Conservation (phyloP, 2,329 filamentous ascomycete species). For the Neofusicoccum cordaticola region DNA sequence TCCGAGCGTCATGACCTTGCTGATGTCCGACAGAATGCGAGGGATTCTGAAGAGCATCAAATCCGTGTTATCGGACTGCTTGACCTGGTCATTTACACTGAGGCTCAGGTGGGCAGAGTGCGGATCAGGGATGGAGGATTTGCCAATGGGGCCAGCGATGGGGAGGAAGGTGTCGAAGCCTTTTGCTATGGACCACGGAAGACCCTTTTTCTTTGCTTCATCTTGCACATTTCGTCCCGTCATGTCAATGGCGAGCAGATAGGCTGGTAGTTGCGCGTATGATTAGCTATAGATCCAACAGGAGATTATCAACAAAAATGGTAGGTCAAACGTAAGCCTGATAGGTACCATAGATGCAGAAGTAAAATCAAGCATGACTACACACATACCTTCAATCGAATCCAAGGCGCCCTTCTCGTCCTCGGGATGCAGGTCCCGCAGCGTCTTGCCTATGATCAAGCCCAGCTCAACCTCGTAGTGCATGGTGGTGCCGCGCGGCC, state of each 20-base stretch:
- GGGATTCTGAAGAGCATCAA: conserved; percentile 94
- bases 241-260: conserved; percentile 93
- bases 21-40: conserved; percentile 83
- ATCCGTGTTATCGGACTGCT: conserved; percentile 84
- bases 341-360: no score
- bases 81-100: conserved; percentile 73
- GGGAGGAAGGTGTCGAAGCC: conserved; percentile 98
- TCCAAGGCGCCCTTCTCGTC: conserved; percentile 75
- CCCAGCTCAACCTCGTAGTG: conserved; percentile 96
- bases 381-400: conserved; percentile 68
- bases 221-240: conserved; percentile 94
- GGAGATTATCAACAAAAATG: no score
- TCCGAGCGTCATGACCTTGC: conserved; percentile 89
- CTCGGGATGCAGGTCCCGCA: conserved; percentile 72
- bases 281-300: background rate
- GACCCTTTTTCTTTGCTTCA: conserved; percentile 93
- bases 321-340: no score
- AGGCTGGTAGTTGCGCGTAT: conserved; percentile 52
- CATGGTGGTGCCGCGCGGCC: conserved; percentile 77
- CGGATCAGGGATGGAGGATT: conserved; percentile 76
- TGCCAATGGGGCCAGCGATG: conserved; percentile 76
- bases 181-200: conserved; percentile 95
- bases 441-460: conserved; percentile 77
- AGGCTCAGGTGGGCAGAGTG: conserved; percentile 86
- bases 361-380: background rate